Evolutionary conservation across 495 filamentous ascomycete species (phyloP).

Genomic region (Hyaloscypha variabilis): DNA sequence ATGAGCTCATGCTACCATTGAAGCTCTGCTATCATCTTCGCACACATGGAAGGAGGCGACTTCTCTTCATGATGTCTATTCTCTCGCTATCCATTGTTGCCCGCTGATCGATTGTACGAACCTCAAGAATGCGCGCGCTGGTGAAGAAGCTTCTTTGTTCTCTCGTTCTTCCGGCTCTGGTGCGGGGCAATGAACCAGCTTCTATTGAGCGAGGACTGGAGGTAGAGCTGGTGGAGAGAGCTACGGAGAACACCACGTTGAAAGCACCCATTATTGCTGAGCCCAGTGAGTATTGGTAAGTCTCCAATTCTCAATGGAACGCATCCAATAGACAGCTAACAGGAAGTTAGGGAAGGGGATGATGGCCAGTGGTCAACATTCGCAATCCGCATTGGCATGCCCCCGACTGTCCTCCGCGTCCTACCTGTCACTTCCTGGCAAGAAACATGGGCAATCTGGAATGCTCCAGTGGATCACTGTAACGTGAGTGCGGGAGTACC

Average conservation of each 20-base stretch:
- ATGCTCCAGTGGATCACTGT: conserved; percentile 39
- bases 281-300: conserved; percentile 33
- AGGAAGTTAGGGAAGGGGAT: conserved; percentile 39
- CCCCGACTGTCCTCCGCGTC: conserved; percentile 26
- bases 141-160: neutral
- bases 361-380: conserved; percentile 45
- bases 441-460: conserved; percentile 39
- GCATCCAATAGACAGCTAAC: neutral
- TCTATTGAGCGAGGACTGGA: neutral
- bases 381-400: conserved; percentile 36
- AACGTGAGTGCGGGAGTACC: conserved; percentile 33
- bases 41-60: neutral
- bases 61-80: neutral
- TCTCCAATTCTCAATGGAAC: neutral
- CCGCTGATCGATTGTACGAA: neutral
- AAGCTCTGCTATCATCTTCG: neutral
- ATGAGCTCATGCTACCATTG: conserved; percentile 5
- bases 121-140: conserved; percentile 8
- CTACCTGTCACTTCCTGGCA: conserved; percentile 40
- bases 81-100: neutral
- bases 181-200: neutral
- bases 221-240: conserved; percentile 6
- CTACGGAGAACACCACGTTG: conserved; percentile 14
- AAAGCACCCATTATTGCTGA: conserved; percentile 19
- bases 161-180: neutral